These are phyloP conservation scores for Amanita brunnescens DNA, from an alignment of 768 basidiomycete species.

Conservation along the genomic window DNA sequence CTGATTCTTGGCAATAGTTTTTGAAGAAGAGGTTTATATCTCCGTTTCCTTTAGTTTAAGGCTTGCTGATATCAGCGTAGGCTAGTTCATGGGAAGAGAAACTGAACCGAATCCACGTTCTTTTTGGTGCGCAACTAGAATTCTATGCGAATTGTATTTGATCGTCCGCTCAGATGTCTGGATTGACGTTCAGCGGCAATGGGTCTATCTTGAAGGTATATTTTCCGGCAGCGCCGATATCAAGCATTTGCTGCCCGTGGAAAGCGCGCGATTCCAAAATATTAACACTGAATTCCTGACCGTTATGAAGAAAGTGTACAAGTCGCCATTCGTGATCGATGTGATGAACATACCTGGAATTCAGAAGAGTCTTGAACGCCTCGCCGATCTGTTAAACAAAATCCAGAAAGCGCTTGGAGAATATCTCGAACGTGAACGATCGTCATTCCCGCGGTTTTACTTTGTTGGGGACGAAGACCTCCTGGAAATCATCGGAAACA, in stretches of 20 bases:
- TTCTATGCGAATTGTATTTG: slow-evolving; percentile 5
- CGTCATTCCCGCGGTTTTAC: slow-evolving; percentile 98
- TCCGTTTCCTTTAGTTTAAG: neutral
- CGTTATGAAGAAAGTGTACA: slow-evolving; percentile 99
- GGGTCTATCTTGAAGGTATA: slow-evolving; percentile 99
- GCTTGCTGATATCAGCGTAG: slow-evolving; percentile 22
- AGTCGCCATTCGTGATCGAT: slow-evolving; percentile 94
- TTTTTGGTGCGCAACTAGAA: slow-evolving; percentile 60
- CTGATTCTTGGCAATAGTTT: slow-evolving; percentile 37
- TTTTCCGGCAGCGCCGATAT: slow-evolving; percentile 99
- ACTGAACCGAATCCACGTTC: slow-evolving; percentile 90
- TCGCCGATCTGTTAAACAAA: slow-evolving; percentile 93
- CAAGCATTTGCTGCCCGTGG: slow-evolving; percentile 96
- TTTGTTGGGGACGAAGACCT: slow-evolving; percentile 99
- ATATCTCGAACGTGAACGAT: slow-evolving; percentile 94
- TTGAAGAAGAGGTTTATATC: slow-evolving; percentile 71
- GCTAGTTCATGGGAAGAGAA: slow-evolving; percentile 95
- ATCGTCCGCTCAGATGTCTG: slow-evolving; percentile 63
- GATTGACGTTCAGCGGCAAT: slow-evolving; percentile 99
- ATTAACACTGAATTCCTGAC: slow-evolving; percentile 97
- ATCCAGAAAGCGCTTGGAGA: slow-evolving; percentile 99
- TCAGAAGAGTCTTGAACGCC: slow-evolving; percentile 94
- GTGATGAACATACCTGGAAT: slow-evolving; percentile 94
- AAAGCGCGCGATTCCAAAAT: slow-evolving; percentile 95
- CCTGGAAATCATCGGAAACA: slow-evolving; percentile 98